A percentile compares a stretch with the other conserved stretches of the same genome.
These are phyloP conservation scores for Naganishia onofrii DNA, from an alignment of 768 basidiomycete species.

Conservation along the genomic window DNA sequence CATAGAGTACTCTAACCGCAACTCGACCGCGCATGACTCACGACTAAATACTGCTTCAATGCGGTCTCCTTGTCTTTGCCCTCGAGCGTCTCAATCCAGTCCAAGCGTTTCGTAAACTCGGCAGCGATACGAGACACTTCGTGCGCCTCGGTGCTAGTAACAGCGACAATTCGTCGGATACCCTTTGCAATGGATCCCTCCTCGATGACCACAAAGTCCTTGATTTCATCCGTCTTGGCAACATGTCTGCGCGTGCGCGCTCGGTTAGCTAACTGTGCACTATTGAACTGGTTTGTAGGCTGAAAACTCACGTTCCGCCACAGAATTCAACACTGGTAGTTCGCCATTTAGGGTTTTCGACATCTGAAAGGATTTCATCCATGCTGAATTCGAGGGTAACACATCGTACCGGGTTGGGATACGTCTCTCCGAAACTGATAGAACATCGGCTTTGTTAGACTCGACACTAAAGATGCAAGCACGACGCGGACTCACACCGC, in stretches of 20 bases:
- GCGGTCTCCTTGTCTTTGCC: slow-evolving; percentile 84
- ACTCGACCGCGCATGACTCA: slow-evolving; percentile 30
- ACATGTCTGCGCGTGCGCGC: slow-evolving; percentile 67
- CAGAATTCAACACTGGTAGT: slow-evolving; percentile 93
- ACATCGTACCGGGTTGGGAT: slow-evolving; percentile 95
- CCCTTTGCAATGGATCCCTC: slow-evolving; percentile 98
- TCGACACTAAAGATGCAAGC: too few species aligned
- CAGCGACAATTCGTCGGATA: slow-evolving; percentile 86
- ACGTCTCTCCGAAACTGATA: slow-evolving; percentile 80
- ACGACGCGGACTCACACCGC: slow-evolving; percentile 60
- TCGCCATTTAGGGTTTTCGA: slow-evolving; percentile 87
- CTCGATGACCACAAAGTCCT: slow-evolving; percentile 89
- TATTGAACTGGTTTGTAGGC: neutral
- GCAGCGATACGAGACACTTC: slow-evolving; percentile 70
- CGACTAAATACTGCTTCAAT: slow-evolving; percentile 65
- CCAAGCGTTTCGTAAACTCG: slow-evolving; percentile 63
- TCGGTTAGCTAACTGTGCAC: slow-evolving; percentile 1
- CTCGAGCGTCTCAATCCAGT: slow-evolving; percentile 60
- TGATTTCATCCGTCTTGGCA: slow-evolving; percentile 93
- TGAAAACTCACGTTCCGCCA: slow-evolving; percentile 79
- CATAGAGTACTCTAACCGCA: neutral
- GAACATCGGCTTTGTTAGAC: neutral
- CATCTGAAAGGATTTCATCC: slow-evolving; percentile 78
- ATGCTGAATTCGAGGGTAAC: slow-evolving; percentile 85
- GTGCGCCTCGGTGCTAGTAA: slow-evolving; percentile 90